These are phyloP conservation scores for Dysphania ambrosioides DNA, from an alignment of 148 eudicot species.

Conservation along the genomic window DNA sequence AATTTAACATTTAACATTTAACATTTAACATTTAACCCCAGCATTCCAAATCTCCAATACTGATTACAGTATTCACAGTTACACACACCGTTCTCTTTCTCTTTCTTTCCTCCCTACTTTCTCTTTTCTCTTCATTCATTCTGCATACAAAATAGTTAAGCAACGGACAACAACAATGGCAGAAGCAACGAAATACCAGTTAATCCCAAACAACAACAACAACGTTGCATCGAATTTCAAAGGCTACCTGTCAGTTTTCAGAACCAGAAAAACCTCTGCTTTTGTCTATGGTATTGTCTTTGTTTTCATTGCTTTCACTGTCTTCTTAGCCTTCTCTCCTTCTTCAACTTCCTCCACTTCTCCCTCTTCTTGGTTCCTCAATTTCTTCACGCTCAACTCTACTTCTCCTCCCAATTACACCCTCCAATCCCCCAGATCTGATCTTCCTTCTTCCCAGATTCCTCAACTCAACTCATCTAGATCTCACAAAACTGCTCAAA, in stretches of 20 bases:
- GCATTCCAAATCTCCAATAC: too few relatives aligned
- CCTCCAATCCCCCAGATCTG: conserved; percentile 37
- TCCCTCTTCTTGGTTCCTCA: conserved; percentile 62
- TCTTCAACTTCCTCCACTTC: conserved; percentile 48
- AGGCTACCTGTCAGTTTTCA: conserved; percentile 38
- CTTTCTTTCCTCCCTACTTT: background rate
- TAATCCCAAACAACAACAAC: conserved; percentile 40
- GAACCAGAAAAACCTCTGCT: conserved; percentile 34
- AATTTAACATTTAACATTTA: too few relatives aligned
- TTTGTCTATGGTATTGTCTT: conserved; percentile 53
- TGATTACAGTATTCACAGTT: too few relatives aligned
- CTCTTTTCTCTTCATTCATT: background rate
- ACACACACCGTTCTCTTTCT: background rate
- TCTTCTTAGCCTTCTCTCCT: conserved; percentile 59
- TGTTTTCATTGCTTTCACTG: conserved; percentile 51
- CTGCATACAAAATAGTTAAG: background rate
- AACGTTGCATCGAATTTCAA: conserved; percentile 49
- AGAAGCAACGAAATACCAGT: conserved; percentile 57
- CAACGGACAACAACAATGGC: conserved; percentile 30
- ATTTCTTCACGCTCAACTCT: conserved; percentile 44
- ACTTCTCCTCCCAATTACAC: conserved; percentile 32
- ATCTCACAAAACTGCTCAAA: too few relatives aligned
- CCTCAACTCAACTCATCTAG: background rate
- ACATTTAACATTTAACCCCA: too few relatives aligned
- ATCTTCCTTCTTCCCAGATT: conserved; percentile 12